Evolutionary conservation across 2,329 filamentous ascomycete species (phyloP).

Genomic region (Xylariaceae sp.): DNA sequence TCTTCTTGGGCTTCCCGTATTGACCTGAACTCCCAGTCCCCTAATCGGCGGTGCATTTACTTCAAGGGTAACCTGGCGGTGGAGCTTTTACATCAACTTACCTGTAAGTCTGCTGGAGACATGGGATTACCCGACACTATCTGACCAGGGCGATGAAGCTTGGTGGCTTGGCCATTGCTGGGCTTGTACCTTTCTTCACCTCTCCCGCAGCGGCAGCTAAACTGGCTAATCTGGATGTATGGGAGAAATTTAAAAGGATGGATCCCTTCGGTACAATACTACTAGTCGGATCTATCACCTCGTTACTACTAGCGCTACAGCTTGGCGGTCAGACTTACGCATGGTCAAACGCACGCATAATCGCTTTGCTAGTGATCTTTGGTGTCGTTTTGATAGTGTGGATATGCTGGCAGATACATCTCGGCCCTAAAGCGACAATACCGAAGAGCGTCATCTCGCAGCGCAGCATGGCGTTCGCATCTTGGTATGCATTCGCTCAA

Average conservation of each 20-base stretch:
- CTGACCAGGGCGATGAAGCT: too few relatives aligned
- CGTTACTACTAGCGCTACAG: slow-evolving; percentile 2
- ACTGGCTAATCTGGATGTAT: background rate
- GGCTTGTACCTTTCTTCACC: slow-evolving; percentile 3
- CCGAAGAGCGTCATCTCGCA: slow-evolving; percentile 1
- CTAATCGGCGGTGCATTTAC: slow-evolving; percentile 1
- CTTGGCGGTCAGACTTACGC: slow-evolving; percentile 5
- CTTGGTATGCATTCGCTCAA: slow-evolving; percentile 7
- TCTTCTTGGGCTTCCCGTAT: too few relatives aligned
- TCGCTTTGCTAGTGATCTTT: slow-evolving; percentile 2
- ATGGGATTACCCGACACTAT: too few relatives aligned
- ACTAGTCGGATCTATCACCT: slow-evolving; percentile 2
- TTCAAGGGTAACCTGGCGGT: slow-evolving; percentile 2
- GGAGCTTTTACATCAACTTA: slow-evolving; percentile 4
- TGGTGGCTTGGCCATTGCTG: background rate
- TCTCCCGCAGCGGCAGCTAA: background rate
- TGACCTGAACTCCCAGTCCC: background rate
- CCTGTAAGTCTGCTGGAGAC: too few relatives aligned
- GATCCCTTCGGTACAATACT: slow-evolving; percentile 3
- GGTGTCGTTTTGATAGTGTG: slow-evolving; percentile 1
- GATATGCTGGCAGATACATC: slow-evolving; percentile 3
- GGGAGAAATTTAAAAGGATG: slow-evolving; percentile 4
- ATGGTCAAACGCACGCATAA: slow-evolving; percentile 2
- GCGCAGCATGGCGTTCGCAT: slow-evolving; percentile 7
- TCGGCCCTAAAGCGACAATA: slow-evolving; percentile 5